Evolutionary conservation across 352 stramenopile species (phyloP).

Genomic region (Globisporangium megalacanthum): DNA sequence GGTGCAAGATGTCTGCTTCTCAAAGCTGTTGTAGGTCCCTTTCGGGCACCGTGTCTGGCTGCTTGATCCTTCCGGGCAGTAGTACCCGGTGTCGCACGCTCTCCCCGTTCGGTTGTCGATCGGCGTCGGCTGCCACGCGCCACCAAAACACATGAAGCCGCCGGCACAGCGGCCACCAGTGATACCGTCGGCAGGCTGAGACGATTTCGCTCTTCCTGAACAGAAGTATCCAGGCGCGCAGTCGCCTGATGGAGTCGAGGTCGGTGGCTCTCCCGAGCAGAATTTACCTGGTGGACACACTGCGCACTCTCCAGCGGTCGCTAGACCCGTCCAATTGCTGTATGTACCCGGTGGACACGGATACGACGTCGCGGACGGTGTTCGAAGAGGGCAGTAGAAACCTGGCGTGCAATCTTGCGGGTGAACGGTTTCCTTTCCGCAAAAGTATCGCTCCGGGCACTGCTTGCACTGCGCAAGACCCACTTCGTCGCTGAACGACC

Average conservation of each 20-base stretch:
- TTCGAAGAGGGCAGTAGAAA: constrained; percentile 73
- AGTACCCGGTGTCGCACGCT: constrained; percentile 58
- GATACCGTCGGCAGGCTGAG: constrained; percentile 30
- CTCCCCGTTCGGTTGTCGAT: constrained; percentile 48
- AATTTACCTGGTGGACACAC: constrained; percentile 70
- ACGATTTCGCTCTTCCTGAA: constrained; percentile 24
- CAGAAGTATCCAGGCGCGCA: constrained; percentile 79
- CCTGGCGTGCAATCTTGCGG: constrained; percentile 56
- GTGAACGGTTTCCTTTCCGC: constrained; percentile 28
- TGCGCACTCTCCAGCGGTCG: constrained; percentile 34
- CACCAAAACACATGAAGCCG: constrained; percentile 60
- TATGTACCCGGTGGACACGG: constrained; percentile 59
- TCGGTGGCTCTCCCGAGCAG: constrained; percentile 60
- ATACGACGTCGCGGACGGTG: constrained; percentile 33
- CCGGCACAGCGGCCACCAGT: constrained; percentile 47
- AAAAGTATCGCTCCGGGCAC: constrained; percentile 78
- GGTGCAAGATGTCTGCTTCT: constrained; percentile 36
- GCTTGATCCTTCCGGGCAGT: constrained; percentile 57
- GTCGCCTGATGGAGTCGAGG: constrained; percentile 37
- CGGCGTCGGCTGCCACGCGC: constrained; percentile 41
- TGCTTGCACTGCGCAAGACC: constrained; percentile 51
- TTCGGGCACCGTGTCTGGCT: constrained; percentile 47
- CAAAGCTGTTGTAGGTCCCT: constrained; percentile 60
- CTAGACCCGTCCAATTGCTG: constrained; percentile 37
- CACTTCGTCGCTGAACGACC: constrained; percentile 58